phyloP scores from a whole-genome alignment of 2,329 filamentous ascomycete species.

The Rhynchosporium secalis region DNA sequence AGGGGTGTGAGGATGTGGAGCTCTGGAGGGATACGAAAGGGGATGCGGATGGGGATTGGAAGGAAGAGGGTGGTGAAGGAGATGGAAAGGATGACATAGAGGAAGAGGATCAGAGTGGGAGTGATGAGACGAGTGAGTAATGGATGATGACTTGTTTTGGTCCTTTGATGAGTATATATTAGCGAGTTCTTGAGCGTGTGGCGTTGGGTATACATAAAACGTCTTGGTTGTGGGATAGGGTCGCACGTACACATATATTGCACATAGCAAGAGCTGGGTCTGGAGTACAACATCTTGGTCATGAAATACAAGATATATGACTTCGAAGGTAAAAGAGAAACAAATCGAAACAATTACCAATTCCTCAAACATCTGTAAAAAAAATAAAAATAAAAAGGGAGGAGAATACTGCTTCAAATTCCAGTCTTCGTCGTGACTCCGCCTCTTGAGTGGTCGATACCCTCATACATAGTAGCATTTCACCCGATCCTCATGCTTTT shows the following conservation, averaged over 20 bases:
- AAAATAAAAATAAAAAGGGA: too few relatives aligned
- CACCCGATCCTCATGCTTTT: too few relatives aligned
- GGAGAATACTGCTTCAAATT: too few relatives aligned
- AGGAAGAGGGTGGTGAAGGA: background rate
- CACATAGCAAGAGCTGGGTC: background rate
- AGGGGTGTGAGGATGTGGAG: slow-evolving; percentile 36
- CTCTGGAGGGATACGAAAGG: slow-evolving; percentile 30
- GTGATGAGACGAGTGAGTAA: slow-evolving; percentile 8
- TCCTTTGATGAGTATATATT: background rate
- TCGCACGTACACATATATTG: background rate
- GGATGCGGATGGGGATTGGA: background rate
- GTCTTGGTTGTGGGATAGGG: background rate
- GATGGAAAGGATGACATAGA: background rate
- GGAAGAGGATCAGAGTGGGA: slow-evolving; percentile 16
- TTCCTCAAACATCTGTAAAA: too few relatives aligned
- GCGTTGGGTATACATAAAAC: background rate
- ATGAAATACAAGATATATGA: too few relatives aligned
- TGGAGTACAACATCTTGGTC: too few relatives aligned
- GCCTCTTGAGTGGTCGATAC: too few relatives aligned
- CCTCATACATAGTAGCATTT: too few relatives aligned
- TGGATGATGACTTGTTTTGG: background rate
- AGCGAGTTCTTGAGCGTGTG: background rate
- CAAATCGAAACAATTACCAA: background rate
- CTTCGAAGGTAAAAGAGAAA: too few relatives aligned
- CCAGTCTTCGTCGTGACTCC: too few relatives aligned